A percentile compares a stretch with the other conserved stretches of the same genome.
These are phyloP conservation scores for Leishmania amazonensis DNA, from an alignment of 208 protist species.

Conservation along the genomic window DNA sequence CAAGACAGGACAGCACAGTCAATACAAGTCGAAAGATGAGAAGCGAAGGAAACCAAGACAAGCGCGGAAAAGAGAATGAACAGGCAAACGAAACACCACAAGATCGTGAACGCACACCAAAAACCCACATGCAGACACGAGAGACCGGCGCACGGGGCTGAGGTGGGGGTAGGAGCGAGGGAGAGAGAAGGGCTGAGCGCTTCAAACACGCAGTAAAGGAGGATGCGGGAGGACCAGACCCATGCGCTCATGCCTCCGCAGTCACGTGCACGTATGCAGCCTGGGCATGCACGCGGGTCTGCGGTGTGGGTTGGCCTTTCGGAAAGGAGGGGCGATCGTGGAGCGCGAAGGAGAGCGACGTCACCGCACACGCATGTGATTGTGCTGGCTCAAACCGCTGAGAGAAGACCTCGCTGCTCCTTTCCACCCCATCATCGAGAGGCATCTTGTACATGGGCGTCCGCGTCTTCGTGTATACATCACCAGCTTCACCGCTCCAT, in stretches of 20 bases:
- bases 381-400: neutral
- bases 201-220: neutral
- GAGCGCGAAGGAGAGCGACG: neutral
- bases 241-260: neutral
- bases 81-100: neutral
- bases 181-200: neutral
- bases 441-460: neutral
- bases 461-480: neutral
- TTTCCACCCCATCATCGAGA: neutral
- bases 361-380: neutral
- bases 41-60: neutral
- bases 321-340: neutral
- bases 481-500: neutral
- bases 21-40: constrained; percentile 14
- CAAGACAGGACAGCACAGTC: neutral
- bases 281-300: neutral
- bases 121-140: neutral
- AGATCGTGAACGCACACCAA: neutral
- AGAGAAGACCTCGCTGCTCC: neutral
- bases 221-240: neutral
- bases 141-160: neutral
- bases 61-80: constrained; percentile 9
- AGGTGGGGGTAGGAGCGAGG: neutral
- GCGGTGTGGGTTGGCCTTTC: neutral
- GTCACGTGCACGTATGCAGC: neutral